Conservation (phyloP, 768 basidiomycete species). For the Solioccasus polychromus region DNA sequence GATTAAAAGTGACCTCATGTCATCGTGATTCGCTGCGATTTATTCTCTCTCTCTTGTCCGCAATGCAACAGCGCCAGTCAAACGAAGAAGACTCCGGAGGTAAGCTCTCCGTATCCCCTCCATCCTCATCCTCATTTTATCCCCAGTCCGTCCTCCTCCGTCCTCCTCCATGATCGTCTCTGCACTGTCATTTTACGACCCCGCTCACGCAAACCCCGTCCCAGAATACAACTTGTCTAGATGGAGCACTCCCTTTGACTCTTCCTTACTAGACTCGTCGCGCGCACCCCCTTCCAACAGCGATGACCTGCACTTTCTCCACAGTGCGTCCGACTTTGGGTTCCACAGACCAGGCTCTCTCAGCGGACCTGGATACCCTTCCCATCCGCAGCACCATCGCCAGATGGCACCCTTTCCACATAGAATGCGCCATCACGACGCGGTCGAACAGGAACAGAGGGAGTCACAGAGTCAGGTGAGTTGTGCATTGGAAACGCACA, state of each 20-base stretch:
- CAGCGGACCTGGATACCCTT: background rate
- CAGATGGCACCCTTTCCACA: slow-evolving; percentile 13
- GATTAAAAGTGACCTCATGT: too few relatives aligned
- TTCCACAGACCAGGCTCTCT: background rate
- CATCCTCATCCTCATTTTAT: background rate
- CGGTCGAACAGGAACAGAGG: too few relatives aligned
- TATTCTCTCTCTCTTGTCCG: too few relatives aligned
- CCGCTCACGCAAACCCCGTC: slow-evolving; percentile 35
- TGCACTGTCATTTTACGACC: slow-evolving; percentile 52
- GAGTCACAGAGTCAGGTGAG: background rate
- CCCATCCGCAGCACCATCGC: slow-evolving; percentile 5
- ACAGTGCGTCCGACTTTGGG: background rate
- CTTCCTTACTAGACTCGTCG: too few relatives aligned
- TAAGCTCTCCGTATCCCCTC: slow-evolving; percentile 19
- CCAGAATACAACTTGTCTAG: slow-evolving; percentile 42
- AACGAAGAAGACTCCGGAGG: slow-evolving; percentile 30
- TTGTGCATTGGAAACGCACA: too few relatives aligned
- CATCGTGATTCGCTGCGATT: too few relatives aligned
- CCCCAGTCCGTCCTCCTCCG: slow-evolving; percentile 1
- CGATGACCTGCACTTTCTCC: slow-evolving; percentile 1
- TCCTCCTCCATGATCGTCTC: slow-evolving; percentile 51
- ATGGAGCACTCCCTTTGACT: slow-evolving; percentile 19
- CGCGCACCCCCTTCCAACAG: too few relatives aligned
- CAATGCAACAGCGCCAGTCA: slow-evolving; percentile 26
- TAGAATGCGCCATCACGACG: background rate